Percentiles rank a stretch among this genome's conserved stretches.
These are phyloP conservation scores for Spinellus fusiger DNA, from an alignment of 192 early-diverging fungal genomes.

Conservation along the genomic window DNA sequence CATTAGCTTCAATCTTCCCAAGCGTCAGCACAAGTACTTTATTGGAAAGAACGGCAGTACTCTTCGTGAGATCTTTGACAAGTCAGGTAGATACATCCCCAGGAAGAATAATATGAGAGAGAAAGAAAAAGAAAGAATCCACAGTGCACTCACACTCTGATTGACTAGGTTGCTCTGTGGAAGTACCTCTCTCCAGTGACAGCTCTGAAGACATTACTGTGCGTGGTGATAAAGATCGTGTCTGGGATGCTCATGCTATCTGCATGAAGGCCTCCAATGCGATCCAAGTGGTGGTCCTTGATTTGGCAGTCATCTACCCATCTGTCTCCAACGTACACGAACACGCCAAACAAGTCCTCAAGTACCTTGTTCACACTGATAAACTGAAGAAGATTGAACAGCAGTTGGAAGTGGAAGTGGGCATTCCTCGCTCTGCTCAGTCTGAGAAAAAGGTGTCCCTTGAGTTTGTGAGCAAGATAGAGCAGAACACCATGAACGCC, in stretches of 20 bases:
- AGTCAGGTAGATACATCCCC: constrained; percentile 45
- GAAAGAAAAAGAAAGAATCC: too few species aligned
- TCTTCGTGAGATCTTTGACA: constrained; percentile 78
- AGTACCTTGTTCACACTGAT: constrained; percentile 68
- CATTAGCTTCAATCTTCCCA: constrained; percentile 67
- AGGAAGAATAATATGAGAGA: background rate
- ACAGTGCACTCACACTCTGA: too few species aligned
- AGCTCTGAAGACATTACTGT: constrained; percentile 71
- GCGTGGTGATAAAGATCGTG: constrained; percentile 66
- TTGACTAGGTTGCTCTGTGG: constrained; percentile 65
- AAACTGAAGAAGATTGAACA: constrained; percentile 76
- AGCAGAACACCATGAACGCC: constrained; percentile 61
- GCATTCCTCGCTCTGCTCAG: constrained; percentile 41
- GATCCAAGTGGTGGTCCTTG: constrained; percentile 62
- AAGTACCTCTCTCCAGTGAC: constrained; percentile 66
- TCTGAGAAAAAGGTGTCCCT: constrained; percentile 48
- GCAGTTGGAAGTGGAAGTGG: constrained; percentile 56
- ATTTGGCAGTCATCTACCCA: constrained; percentile 52
- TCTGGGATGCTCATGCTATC: constrained; percentile 67
- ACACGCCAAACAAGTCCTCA: constrained; percentile 62
- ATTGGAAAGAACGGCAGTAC: constrained; percentile 73
- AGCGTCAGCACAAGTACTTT: constrained; percentile 91
- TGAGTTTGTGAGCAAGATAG: constrained; percentile 74
- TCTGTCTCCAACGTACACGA: constrained; percentile 42
- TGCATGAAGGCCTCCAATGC: constrained; percentile 83